A percentile compares a stretch with the other conserved stretches of the same genome.
phyloP scores from a whole-genome alignment of 805 yeast species.

The Schwanniomyces polymorphus region DNA sequence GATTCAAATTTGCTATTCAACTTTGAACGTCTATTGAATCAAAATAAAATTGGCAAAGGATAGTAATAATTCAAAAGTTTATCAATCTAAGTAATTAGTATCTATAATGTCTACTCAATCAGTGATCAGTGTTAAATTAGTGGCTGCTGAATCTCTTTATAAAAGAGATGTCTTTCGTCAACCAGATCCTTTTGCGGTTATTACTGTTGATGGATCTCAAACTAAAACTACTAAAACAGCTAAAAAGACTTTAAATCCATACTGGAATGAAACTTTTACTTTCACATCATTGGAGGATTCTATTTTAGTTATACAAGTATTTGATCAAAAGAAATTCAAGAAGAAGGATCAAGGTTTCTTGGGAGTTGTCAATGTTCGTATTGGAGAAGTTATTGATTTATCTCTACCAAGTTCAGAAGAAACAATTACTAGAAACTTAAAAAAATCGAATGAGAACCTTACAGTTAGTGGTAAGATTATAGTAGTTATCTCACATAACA shows the following conservation, averaged over 20 bases:
- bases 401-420: conserved; percentile 57
- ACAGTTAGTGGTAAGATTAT: conserved; percentile 93
- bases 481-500: conserved; percentile 59
- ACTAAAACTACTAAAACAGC: conserved; percentile 94
- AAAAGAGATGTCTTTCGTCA: conserved; percentile 93
- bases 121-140: conserved; percentile 65
- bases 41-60: neutral
- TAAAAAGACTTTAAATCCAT: conserved; percentile 91
- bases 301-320: conserved; percentile 87
- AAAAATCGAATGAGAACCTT: conserved; percentile 86
- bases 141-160: conserved; percentile 94
- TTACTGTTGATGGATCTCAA: conserved; percentile 96
- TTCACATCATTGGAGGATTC: conserved; percentile 79
- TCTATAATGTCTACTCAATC: conserved; percentile 10
- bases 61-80: neutral
- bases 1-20: neutral
- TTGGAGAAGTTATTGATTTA: conserved; percentile 84
- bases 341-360: conserved; percentile 98
- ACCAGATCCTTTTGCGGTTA: conserved; percentile 97
- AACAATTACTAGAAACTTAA: conserved; percentile 89
- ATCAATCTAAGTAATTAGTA: neutral
- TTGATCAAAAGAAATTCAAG: conserved; percentile 96
- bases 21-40: neutral
- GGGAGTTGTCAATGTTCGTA: conserved; percentile 90
- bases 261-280: conserved; percentile 92